Evolutionary conservation across 2,329 filamentous ascomycete species (phyloP).

Genomic region (Bipolaris victoriae): DNA sequence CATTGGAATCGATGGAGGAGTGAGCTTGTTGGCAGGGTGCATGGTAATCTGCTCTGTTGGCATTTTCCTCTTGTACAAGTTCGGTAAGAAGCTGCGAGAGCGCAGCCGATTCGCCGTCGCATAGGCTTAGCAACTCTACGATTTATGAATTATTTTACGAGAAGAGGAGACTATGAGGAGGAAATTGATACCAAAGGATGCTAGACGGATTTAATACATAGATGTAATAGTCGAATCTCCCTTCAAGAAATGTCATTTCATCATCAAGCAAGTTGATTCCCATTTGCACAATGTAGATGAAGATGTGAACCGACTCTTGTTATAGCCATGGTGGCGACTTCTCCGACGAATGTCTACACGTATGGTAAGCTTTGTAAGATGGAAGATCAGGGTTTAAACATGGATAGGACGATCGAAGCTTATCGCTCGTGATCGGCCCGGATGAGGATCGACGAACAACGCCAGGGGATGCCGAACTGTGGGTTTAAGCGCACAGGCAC

Average conservation of each 20-base stretch:
- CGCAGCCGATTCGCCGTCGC: slow-evolving; percentile 63
- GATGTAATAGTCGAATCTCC: no score
- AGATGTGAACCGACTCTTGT: background rate
- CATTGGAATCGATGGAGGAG: slow-evolving; percentile 64
- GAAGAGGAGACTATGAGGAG: no score
- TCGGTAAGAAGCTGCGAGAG: slow-evolving; percentile 60
- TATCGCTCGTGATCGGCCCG: slow-evolving; percentile 2
- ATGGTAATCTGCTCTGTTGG: slow-evolving; percentile 55
- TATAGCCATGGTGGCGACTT: background rate
- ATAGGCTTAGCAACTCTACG: background rate
- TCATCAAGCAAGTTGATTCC: background rate
- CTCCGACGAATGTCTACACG: background rate
- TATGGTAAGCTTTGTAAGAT: background rate
- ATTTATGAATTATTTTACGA: background rate
- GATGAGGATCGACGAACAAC: slow-evolving; percentile 15
- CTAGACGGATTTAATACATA: no score
- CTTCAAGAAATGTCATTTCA: background rate
- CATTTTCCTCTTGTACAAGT: slow-evolving; percentile 64
- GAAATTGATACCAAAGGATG: no score
- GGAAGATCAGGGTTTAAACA: background rate
- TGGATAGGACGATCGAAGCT: slow-evolving; percentile 1
- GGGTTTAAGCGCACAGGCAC: slow-evolving; percentile 3
- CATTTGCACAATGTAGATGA: background rate
- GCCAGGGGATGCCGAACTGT: background rate
- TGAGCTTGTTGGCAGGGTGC: slow-evolving; percentile 61